phyloP scores from a whole-genome alignment of 1,139 yeast genomes.

The Yamadazyma triangularis region DNA sequence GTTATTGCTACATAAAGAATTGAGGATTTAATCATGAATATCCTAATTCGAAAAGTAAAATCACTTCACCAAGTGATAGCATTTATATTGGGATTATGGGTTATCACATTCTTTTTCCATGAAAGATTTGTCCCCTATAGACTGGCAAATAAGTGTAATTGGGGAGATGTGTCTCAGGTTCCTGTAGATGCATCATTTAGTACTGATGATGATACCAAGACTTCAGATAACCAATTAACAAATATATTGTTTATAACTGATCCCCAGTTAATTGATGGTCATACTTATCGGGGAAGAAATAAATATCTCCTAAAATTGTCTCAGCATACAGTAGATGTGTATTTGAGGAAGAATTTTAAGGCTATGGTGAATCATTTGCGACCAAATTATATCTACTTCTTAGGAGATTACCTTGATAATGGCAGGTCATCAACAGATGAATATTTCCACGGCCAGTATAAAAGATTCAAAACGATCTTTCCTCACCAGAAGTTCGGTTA shows the following conservation, averaged over 20 bases:
- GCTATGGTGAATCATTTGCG: slow-evolving; percentile 29
- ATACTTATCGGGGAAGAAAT: slow-evolving; percentile 47
- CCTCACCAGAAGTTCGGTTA: slow-evolving; percentile 15
- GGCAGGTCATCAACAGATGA: slow-evolving; percentile 41
- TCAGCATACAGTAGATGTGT: slow-evolving; percentile 47
- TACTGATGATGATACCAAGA: slow-evolving; percentile 6
- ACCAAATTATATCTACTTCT: slow-evolving; percentile 45
- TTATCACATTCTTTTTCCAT: slow-evolving; percentile 25
- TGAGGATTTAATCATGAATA: not conserved
- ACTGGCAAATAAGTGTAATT: slow-evolving; percentile 27
- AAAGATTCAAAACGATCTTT: slow-evolving; percentile 40
- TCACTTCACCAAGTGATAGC: slow-evolving; percentile 21
- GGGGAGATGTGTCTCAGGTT: slow-evolving; percentile 14
- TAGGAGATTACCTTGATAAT: slow-evolving; percentile 54
- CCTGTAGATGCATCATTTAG: slow-evolving; percentile 1
- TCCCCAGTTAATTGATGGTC: slow-evolving; percentile 45
- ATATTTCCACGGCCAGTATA: slow-evolving; percentile 33
- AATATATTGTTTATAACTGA: slow-evolving; percentile 40
- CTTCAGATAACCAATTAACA: slow-evolving; percentile 6
- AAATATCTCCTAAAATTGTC: slow-evolving; percentile 32
- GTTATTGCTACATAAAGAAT: too few relatives aligned
- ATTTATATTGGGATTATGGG: slow-evolving; percentile 24
- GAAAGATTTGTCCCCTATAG: slow-evolving; percentile 29
- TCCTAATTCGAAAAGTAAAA: not conserved
- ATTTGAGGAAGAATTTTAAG: slow-evolving; percentile 43